phyloP scores from a whole-genome alignment of 768 basidiomycete species.

The Leccinum boreale region DNA sequence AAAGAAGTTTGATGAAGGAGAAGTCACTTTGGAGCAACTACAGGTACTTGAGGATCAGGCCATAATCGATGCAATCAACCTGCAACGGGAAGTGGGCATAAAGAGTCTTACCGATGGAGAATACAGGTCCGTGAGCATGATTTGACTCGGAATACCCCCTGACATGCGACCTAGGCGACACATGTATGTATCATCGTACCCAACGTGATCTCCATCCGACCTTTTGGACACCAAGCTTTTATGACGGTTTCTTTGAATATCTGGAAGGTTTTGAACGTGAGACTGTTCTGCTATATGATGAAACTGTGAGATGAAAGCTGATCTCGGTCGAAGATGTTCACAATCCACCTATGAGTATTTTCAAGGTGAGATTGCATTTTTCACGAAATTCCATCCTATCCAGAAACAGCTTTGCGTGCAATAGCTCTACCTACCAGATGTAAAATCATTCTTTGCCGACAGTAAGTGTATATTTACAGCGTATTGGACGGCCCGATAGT shows the following conservation, averaged over 20 bases:
- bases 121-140: background rate
- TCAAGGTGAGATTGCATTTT: constrained; percentile 15
- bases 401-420: background rate
- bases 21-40: background rate
- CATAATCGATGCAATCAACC: background rate
- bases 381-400: too few relatives aligned
- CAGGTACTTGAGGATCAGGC: background rate
- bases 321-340: constrained; percentile 14
- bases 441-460: constrained; percentile 17
- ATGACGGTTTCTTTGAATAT: constrained; percentile 27
- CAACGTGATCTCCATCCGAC: background rate
- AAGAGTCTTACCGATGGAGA: background rate
- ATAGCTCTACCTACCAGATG: constrained; percentile 27
- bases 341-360: constrained; percentile 26
- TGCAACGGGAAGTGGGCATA: background rate
- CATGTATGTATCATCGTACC: constrained; percentile 14
- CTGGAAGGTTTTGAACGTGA: constrained; percentile 26
- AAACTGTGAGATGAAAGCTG: background rate
- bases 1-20: background rate
- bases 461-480: constrained; percentile 6
- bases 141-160: background rate
- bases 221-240: constrained; percentile 18
- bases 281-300: background rate
- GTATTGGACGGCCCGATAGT: background rate
- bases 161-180: constrained; percentile 19